Evolutionary conservation across 495 filamentous ascomycete genomes (phyloP), one percentile per base, ranked within the genome.

Genomic region (Xylaria castorea): DNA sequence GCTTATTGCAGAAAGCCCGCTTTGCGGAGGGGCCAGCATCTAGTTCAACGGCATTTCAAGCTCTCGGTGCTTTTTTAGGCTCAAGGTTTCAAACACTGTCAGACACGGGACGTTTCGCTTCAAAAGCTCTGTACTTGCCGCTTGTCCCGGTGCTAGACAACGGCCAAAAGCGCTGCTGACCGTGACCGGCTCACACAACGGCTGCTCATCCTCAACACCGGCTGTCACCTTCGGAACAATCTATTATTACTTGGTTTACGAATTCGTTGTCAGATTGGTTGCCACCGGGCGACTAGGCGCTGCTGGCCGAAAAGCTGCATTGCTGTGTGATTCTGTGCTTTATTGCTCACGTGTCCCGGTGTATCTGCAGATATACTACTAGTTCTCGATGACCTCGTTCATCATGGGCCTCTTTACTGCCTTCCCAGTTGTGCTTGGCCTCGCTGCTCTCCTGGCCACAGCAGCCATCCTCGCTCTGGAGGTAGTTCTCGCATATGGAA

Each of bases 391-490:
- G 3, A 3, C 18, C 38, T 53, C n/a, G 20, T 66, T 69, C 70
- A 73, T 60, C 7, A 86, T 86, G 83, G 72, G 74, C 36, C 76
- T 82, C 53, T 77, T 77, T 64, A 77, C 73, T 44, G 14, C 73
- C 3, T 70, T 85, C 67, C 78, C 81, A 34, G 75, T 74, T 40
- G 78, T 64, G 71, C 76, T 86, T 75, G 85, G 84, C 64, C 66
- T 74, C 22, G 38, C 81, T 63, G 79, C 84, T 46, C 66, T 81
- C 16, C 58, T 85, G 14, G 78, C 84, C 4, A 86, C 85, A 11
- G 78, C 80, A 22, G 81, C 83, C 20, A 74, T 79, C 34, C 46
- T 86, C 27, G 77, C 78, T 42, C 75, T 84, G 8, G 81, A 85
- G 55, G 77, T 81, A 32, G 77, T 84, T 42, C 75, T 87, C 34